phyloP scores from a whole-genome alignment of 306 rosid genomes.

The Begonia peltatifolia region DNA sequence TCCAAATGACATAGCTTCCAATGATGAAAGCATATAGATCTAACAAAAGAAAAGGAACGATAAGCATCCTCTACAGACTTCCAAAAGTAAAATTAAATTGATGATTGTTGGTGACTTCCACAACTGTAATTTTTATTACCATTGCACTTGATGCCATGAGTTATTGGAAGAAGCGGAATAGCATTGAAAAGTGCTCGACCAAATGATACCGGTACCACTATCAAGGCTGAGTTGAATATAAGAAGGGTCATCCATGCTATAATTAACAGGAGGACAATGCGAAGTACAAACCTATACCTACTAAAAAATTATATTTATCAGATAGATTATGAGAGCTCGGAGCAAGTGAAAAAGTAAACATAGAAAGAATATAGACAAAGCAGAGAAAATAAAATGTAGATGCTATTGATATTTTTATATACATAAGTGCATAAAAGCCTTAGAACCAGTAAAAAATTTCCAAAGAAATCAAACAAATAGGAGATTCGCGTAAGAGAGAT shows the following conservation, averaged over 20 bases:
- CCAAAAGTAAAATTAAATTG: constrained; percentile 3
- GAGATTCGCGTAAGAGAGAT: too few relatives aligned
- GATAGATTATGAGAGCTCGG: neutral
- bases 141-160: constrained; percentile 96
- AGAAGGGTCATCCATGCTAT: constrained; percentile 99
- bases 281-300: constrained; percentile 80
- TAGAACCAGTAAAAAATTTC: too few relatives aligned
- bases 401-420: neutral
- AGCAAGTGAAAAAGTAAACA: neutral
- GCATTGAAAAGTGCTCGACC: constrained; percentile 81
- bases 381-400: too few relatives aligned
- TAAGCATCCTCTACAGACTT: constrained; percentile 6
- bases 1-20: constrained; percentile 96
- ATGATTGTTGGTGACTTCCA: too few relatives aligned
- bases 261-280: constrained; percentile 82
- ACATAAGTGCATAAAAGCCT: neutral
- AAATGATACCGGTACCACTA: constrained; percentile 82
- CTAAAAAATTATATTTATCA: constrained; percentile 8
- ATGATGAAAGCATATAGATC: constrained; percentile 91
- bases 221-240: constrained; percentile 76
- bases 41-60: constrained; percentile 16
- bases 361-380: too few relatives aligned
- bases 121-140: constrained; percentile 30
- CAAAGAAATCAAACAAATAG: too few relatives aligned
- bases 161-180: constrained; percentile 88